phyloP scores from a whole-genome alignment of 2,329 filamentous ascomycete genomes.

The Aureobasidium namibiae region DNA sequence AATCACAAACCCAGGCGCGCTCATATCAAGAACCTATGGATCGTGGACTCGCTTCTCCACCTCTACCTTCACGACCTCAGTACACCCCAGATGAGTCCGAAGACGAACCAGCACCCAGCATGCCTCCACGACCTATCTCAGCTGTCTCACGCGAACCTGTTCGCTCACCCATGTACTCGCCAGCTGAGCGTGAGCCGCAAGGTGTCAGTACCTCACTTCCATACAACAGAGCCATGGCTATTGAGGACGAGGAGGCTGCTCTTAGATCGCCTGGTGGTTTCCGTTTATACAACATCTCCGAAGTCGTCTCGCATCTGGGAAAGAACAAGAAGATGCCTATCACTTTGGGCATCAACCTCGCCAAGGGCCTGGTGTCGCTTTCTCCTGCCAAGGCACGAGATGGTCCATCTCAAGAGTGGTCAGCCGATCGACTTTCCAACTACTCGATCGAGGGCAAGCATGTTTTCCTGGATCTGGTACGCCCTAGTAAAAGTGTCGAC shows the following conservation, averaged over 20 bases:
- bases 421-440: conserved; percentile 88
- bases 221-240: conserved; percentile 39
- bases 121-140: conserved; percentile 56
- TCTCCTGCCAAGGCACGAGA: conserved; percentile 77
- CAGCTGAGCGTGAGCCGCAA: conserved; percentile 20
- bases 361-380: conserved; percentile 81
- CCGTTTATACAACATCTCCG: conserved; percentile 92
- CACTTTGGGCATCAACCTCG: conserved; percentile 87
- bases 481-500: conserved; percentile 89
- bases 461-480: conserved; percentile 86
- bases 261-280: conserved; percentile 65
- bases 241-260: conserved; percentile 37
- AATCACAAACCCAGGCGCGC: conserved; percentile 21
- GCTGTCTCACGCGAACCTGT: conserved; percentile 42
- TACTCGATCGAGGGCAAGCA: conserved; percentile 98
- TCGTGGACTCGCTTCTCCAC: conserved; percentile 38
- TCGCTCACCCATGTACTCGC: conserved; percentile 30
- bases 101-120: conserved; percentile 50
- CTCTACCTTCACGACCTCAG: conserved; percentile 46
- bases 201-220: conserved; percentile 48
- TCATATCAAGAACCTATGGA: conserved; percentile 15
- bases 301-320: conserved; percentile 94
- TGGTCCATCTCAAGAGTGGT: conserved; percentile 85
- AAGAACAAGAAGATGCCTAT: conserved; percentile 98
- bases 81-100: conserved; percentile 62